A percentile compares a stretch with the other conserved stretches of the same genome.
phyloP scores from a whole-genome alignment of 2,329 filamentous ascomycete genomes.

The Xylaria sp. region DNA sequence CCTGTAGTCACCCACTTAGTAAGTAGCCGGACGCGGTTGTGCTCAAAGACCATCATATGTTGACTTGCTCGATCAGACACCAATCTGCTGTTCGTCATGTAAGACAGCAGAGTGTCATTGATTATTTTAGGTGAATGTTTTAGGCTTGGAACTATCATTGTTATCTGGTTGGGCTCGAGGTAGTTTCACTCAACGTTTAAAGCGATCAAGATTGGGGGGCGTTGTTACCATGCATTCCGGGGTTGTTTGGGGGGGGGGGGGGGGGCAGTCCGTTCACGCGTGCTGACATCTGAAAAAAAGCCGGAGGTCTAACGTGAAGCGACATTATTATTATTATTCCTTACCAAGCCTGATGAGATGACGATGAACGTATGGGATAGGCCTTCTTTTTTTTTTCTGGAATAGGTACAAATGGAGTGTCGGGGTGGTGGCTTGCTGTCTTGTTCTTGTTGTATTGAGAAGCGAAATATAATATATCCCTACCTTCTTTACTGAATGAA shows the following conservation, averaged over 20 bases:
- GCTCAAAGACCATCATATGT: slow-evolving; percentile 10
- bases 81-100: slow-evolving; percentile 72
- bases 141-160: background rate
- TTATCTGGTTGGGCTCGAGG: slow-evolving; percentile 18
- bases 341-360: slow-evolving; percentile 12
- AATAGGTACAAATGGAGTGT: background rate
- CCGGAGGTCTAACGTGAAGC: background rate
- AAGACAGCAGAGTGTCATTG: slow-evolving; percentile 30
- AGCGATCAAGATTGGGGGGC: slow-evolving; percentile 5
- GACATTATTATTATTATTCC: slow-evolving; percentile 5
- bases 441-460: slow-evolving; percentile 7
- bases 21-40: slow-evolving; percentile 47
- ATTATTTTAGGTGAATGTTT: too few species aligned
- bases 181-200: slow-evolving; percentile 13
- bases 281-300: slow-evolving; percentile 8
- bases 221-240: slow-evolving; percentile 8
- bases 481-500: background rate
- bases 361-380: slow-evolving; percentile 7
- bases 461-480: slow-evolving; percentile 5
- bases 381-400: background rate
- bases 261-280: slow-evolving; percentile 7
- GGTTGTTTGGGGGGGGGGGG: too few species aligned
- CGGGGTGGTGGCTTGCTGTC: slow-evolving; percentile 13
- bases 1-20: slow-evolving; percentile 95
- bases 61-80: slow-evolving; percentile 55